phyloP scores from a whole-genome alignment of 2,329 filamentous ascomycete genomes.

The Diaporthe sp. region DNA sequence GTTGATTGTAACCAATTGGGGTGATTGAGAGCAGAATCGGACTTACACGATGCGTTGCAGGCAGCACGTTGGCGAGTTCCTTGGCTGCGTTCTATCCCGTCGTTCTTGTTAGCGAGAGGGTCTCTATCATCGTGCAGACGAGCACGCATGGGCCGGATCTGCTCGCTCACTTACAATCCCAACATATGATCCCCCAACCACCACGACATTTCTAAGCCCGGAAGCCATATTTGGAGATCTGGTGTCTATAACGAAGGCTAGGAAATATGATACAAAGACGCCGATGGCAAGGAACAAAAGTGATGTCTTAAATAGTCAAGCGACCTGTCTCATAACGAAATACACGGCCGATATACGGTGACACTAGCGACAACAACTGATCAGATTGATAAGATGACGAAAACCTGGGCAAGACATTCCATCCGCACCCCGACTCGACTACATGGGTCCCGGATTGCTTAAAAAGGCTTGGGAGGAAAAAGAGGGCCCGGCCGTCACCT shows the following conservation, averaged over 20 bases:
- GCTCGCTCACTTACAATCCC: conserved; percentile 50
- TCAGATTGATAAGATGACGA: conserved; percentile 39
- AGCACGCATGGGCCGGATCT: neutral
- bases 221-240: conserved; percentile 40
- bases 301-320: conserved; percentile 24
- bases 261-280: neutral
- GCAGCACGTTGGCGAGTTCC: conserved; percentile 53
- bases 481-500: neutral
- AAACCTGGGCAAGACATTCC: neutral
- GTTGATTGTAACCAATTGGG: neutral
- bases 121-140: neutral
- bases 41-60: conserved; percentile 50
- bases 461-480: neutral
- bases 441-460: conserved; percentile 2
- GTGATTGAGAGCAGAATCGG: too few relatives aligned
- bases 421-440: neutral
- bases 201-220: conserved; percentile 53
- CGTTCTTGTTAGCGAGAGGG: neutral
- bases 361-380: conserved; percentile 9
- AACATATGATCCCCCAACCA: conserved; percentile 62
- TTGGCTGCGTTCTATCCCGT: conserved; percentile 47
- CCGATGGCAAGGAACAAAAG: neutral
- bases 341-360: neutral
- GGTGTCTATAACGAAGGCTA: neutral
- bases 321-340: conserved; percentile 18